These are phyloP conservation scores for Orbilia blumenaviensis DNA, from an alignment of 2,329 filamentous ascomycete species.

Conservation along the genomic window DNA sequence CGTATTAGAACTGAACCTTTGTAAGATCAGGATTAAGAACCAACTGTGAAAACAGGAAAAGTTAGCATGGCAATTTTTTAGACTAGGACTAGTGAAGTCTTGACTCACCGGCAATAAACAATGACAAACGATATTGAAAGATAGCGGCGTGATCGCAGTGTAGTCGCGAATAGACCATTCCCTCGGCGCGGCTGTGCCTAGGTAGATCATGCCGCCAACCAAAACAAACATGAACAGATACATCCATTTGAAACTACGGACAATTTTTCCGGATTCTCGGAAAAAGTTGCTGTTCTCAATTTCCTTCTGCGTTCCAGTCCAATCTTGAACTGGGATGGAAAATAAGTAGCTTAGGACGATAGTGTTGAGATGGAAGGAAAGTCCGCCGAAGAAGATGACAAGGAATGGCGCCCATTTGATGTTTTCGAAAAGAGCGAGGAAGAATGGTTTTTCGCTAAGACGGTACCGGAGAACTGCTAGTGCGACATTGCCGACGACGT, in stretches of 20 bases:
- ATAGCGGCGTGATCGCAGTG: conserved; percentile 70
- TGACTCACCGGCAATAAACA: conserved; percentile 67
- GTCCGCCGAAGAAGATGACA: conserved; percentile 63
- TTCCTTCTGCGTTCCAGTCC: conserved; percentile 56
- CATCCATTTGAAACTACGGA: conserved; percentile 43
- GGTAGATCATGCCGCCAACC: conserved; percentile 57
- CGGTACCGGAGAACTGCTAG: conserved; percentile 73
- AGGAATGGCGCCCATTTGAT: conserved; percentile 71
- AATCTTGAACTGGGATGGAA: conserved; percentile 61
- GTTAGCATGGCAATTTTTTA: not conserved
- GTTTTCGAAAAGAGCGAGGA: conserved; percentile 67
- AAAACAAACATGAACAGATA: conserved; percentile 56
- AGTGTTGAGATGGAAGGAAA: conserved; percentile 63
- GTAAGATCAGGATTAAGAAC: conserved; percentile 42
- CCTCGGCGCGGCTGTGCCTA: conserved; percentile 57
- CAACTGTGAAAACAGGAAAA: not conserved
- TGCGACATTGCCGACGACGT: conserved; percentile 61
- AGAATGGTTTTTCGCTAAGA: conserved; percentile 66
- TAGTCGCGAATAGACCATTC: conserved; percentile 69
- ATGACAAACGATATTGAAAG: conserved; percentile 66
- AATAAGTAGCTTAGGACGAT: conserved; percentile 63
- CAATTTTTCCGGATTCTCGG: conserved; percentile 25
- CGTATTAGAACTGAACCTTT: conserved; percentile 24
- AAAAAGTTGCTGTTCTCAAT: conserved; percentile 38
- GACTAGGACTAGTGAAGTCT: not conserved